Evolutionary conservation across 306 rosid genomes (phyloP).

Genomic region (Prunus fruticosa): DNA sequence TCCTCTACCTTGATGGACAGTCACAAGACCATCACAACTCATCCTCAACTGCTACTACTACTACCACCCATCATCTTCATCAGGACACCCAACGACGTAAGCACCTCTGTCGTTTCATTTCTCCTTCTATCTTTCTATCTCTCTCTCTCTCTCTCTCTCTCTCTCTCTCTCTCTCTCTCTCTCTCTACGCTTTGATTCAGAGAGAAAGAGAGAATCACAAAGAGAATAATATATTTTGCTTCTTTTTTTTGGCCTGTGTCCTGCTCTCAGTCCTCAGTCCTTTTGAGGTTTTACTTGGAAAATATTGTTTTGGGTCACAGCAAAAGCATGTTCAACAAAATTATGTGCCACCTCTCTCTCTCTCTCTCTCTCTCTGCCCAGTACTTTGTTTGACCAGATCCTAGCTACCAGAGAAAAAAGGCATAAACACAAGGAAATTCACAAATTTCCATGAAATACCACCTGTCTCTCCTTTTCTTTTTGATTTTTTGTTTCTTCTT

Average conservation of each 20-base stretch:
- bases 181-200: not conserved
- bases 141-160: not conserved
- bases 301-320: conserved; percentile 43
- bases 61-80: conserved; percentile 29
- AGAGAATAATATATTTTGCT: conserved; percentile 18
- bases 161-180: not conserved
- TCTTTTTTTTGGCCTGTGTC: conserved; percentile 11
- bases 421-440: not conserved
- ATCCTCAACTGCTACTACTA: conserved; percentile 32
- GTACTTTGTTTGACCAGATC: conserved; percentile 8
- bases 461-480: not conserved
- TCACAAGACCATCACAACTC: conserved; percentile 48
- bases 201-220: conserved; percentile 17
- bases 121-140: not conserved
- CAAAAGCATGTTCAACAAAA: conserved; percentile 49
- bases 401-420: not conserved
- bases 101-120: conserved; percentile 14
- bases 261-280: conserved; percentile 29
- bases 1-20: conserved; percentile 89
- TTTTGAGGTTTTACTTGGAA: conserved; percentile 24
- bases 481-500: not conserved
- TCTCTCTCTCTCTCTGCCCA: not conserved
- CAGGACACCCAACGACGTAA: conserved; percentile 79
- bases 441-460: not conserved
- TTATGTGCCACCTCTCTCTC: conserved; percentile 8